Percentiles rank a stretch among this genome's conserved stretches.
phyloP scores from a whole-genome alignment of 2,329 filamentous ascomycete genomes.

The Aspergillus tamarii region DNA sequence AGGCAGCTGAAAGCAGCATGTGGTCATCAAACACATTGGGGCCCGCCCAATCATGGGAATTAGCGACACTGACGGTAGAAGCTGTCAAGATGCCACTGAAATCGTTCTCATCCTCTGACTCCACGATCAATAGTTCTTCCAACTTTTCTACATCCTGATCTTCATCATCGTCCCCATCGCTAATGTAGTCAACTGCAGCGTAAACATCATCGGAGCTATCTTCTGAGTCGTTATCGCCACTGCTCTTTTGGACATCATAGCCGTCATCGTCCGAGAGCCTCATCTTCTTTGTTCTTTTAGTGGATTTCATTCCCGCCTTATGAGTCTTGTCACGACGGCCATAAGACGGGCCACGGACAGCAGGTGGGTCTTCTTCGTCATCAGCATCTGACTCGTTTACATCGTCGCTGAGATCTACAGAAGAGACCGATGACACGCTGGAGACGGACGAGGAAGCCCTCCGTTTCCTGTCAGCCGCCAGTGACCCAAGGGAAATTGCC shows the following conservation, averaged over 20 bases:
- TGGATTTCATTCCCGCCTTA: constrained; percentile 45
- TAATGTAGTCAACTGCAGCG: constrained; percentile 77
- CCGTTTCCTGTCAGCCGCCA: constrained; percentile 35
- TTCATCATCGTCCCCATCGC: constrained; percentile 78
- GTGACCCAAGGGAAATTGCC: constrained; percentile 24
- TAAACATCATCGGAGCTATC: constrained; percentile 69
- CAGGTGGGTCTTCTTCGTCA: constrained; percentile 48
- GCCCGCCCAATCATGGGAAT: constrained; percentile 55
- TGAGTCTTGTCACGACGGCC: constrained; percentile 36
- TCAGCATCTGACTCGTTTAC: constrained; percentile 43
- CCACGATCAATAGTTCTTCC: constrained; percentile 75
- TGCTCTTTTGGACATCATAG: constrained; percentile 34
- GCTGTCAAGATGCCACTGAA: constrained; percentile 26
- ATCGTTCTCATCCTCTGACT: constrained; percentile 42
- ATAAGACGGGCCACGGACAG: constrained; percentile 48
- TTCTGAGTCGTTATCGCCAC: constrained; percentile 36
- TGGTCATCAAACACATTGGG: constrained; percentile 51
- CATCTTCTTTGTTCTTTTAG: constrained; percentile 39
- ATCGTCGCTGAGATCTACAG: constrained; percentile 41
- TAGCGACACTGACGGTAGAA: constrained; percentile 22
- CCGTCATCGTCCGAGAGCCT: constrained; percentile 38
- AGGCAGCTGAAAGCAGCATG: constrained; percentile 43
- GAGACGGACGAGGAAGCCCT: constrained; percentile 41
- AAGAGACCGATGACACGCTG: constrained; percentile 42
- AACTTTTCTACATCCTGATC: constrained; percentile 75